Percentiles rank a stretch among this genome's conserved stretches.
These are phyloP conservation scores for Homolaphlyctis polyrhiza DNA, from an alignment of 371 early-diverging fungal genomes.

Conservation along the genomic window DNA sequence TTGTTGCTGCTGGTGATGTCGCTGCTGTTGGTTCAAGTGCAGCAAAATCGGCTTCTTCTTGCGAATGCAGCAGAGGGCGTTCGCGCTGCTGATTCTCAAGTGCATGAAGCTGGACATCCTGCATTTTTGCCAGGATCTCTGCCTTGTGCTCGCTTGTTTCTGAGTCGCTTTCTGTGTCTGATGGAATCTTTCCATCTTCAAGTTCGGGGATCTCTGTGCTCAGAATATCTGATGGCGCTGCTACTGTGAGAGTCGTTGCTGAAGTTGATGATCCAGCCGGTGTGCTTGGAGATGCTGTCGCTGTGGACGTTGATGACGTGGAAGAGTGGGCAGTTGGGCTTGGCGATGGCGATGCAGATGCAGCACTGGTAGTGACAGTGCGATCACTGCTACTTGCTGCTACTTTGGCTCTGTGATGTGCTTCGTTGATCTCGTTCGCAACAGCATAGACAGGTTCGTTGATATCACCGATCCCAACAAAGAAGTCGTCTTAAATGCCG, in stretches of 20 bases:
- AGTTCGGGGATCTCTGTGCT: background rate
- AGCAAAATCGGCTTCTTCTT: slow-evolving; percentile 7
- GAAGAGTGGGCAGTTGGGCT: background rate
- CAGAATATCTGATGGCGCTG: too few species aligned
- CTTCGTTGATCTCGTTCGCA: background rate
- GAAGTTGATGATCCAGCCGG: background rate
- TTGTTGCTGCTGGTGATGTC: background rate
- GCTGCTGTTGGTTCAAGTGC: background rate
- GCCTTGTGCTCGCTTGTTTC: slow-evolving; percentile 9
- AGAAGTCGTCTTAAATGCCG: slow-evolving; percentile 69
- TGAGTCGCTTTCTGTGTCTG: background rate
- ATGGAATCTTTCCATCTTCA: background rate
- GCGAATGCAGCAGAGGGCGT: slow-evolving; percentile 19
- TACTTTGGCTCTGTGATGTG: slow-evolving; percentile 1
- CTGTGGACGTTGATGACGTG: background rate
- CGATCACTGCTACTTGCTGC: background rate
- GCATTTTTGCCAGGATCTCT: slow-evolving; percentile 12
- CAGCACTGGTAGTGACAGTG: background rate
- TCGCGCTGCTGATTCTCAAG: slow-evolving; percentile 19
- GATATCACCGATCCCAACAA: slow-evolving; percentile 92
- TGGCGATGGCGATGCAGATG: background rate
- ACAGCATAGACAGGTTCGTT: slow-evolving; percentile 51
- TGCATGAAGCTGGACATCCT: slow-evolving; percentile 13
- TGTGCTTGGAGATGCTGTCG: background rate
- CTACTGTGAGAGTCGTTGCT: too few species aligned